Conservation (phyloP, 2,329 filamentous ascomycete genomes). For the Aspergillus phoenicis region DNA sequence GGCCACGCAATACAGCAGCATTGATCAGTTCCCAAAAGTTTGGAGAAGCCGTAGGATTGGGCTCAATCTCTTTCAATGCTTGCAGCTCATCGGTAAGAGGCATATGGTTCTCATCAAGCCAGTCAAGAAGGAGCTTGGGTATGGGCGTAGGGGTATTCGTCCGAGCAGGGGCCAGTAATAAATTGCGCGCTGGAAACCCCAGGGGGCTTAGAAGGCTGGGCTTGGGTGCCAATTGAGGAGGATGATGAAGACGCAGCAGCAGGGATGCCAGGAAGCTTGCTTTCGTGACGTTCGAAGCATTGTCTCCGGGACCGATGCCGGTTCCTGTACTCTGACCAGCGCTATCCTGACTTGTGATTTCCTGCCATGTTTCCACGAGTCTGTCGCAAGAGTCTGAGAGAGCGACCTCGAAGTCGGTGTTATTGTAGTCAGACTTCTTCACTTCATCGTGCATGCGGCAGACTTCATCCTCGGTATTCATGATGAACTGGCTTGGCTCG, state of each 20-base stretch:
- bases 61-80: slow-evolving; percentile 64
- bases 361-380: slow-evolving; percentile 39
- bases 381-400: slow-evolving; percentile 40
- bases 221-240: slow-evolving; percentile 45
- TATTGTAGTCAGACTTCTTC: slow-evolving; percentile 35
- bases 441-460: slow-evolving; percentile 61
- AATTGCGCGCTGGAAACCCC: slow-evolving; percentile 30
- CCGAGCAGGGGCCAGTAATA: slow-evolving; percentile 32
- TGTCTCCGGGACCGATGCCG: slow-evolving; percentile 66
- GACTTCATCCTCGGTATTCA: slow-evolving; percentile 74
- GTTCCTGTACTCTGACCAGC: slow-evolving; percentile 48
- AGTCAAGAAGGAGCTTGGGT: slow-evolving; percentile 78
- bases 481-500: slow-evolving; percentile 71
- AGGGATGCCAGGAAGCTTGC: slow-evolving; percentile 78
- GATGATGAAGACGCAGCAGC: slow-evolving; percentile 77
- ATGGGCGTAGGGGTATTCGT: slow-evolving; percentile 52
- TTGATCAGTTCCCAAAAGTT: slow-evolving; percentile 87
- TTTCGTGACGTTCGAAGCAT: slow-evolving; percentile 68
- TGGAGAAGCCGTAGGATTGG: slow-evolving; percentile 73
- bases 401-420: slow-evolving; percentile 33
- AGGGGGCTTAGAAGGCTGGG: slow-evolving; percentile 27
- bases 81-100: slow-evolving; percentile 69
- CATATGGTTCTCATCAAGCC: slow-evolving; percentile 76
- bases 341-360: slow-evolving; percentile 46
- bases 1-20: slow-evolving; percentile 72